Conservation (phyloP, 164 flowering plant species). For the Echeveria elegans region DNA sequence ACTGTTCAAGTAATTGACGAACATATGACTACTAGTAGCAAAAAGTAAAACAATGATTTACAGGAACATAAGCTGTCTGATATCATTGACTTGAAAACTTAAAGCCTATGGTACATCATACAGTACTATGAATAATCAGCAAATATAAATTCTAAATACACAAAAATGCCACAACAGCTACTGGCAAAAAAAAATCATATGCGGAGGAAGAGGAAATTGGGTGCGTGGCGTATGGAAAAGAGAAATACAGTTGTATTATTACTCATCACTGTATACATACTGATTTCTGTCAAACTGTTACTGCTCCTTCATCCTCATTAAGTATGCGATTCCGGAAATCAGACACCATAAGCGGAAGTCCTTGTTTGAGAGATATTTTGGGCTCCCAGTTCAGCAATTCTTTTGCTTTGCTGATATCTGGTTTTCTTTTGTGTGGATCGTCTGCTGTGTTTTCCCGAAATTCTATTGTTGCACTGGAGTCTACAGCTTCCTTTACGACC, state of each 20-base stretch:
- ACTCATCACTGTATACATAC: constrained; percentile 25
- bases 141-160: neutral
- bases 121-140: neutral
- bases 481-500: constrained; percentile 81
- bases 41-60: neutral
- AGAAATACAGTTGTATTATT: neutral
- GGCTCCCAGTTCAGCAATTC: constrained; percentile 92
- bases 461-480: constrained; percentile 76
- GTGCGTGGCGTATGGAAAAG: neutral
- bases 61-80: neutral
- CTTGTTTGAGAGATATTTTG: constrained; percentile 55
- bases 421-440: constrained; percentile 90
- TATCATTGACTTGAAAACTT: neutral
- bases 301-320: constrained; percentile 39
- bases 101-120: neutral
- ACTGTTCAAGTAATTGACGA: too few species aligned
- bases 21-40: neutral
- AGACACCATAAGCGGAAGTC: constrained; percentile 76
- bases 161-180: neutral
- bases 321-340: constrained; percentile 74
- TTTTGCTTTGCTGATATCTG: constrained; percentile 83
- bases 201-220: neutral
- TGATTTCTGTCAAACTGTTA: neutral
- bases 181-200: neutral
- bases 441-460: constrained; percentile 78